These are phyloP conservation scores for Hibiscus tridactylites DNA, from an alignment of 345 rosid species.

Conservation along the genomic window DNA sequence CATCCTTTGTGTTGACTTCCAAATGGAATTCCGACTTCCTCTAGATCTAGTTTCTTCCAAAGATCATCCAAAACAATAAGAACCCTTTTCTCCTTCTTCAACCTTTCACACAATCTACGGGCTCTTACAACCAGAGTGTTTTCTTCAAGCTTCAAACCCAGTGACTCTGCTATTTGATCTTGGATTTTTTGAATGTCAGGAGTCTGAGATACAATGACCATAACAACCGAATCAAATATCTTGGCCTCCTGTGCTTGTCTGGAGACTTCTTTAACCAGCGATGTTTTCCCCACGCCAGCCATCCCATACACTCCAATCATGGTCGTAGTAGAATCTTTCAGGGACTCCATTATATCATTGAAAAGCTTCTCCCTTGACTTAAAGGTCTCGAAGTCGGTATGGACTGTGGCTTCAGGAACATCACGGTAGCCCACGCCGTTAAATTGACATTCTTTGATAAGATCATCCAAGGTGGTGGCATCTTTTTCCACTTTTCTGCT, in stretches of 20 bases:
- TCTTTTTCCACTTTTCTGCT: too few relatives aligned
- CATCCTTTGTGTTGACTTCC: background rate
- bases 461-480: background rate
- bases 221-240: slow-evolving; percentile 8
- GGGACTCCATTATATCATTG: background rate
- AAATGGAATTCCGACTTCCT: slow-evolving; percentile 1
- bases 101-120: background rate
- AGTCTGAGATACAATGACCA: background rate
- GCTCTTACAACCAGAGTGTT: background rate
- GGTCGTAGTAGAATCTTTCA: background rate
- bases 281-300: slow-evolving; percentile 23
- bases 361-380: background rate
- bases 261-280: slow-evolving; percentile 1
- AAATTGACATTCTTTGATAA: background rate
- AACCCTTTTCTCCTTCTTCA: background rate
- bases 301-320: slow-evolving; percentile 18
- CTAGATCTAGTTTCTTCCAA: background rate
- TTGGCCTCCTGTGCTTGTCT: background rate
- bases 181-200: slow-evolving; percentile 11
- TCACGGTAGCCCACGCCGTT: background rate
- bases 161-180: slow-evolving; percentile 4
- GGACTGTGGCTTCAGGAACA: background rate
- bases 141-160: background rate
- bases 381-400: background rate
- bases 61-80: background rate